Conservation (phyloP, 345 rosid genomes). For the Rhodamnia argentea region DNA sequence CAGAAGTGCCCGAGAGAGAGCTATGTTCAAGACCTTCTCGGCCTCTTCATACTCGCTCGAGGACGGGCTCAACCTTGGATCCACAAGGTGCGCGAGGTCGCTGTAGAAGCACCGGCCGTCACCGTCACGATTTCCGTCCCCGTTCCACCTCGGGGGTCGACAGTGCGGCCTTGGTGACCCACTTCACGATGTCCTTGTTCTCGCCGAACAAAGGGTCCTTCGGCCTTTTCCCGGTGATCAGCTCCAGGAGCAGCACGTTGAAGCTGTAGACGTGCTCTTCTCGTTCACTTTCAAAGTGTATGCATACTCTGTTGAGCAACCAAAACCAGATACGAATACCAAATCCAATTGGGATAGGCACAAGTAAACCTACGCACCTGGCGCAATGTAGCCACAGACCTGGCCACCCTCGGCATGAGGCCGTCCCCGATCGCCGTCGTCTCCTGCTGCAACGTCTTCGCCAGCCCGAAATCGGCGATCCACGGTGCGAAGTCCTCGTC, state of each 20-base stretch:
- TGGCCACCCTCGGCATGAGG: constrained; percentile 44
- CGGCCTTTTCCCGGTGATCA: constrained; percentile 59
- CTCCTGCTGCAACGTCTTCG: constrained; percentile 36
- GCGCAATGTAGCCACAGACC: constrained; percentile 76
- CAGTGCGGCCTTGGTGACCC: constrained; percentile 27
- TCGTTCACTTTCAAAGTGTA: constrained; percentile 46
- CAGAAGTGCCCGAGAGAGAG: constrained; percentile 45
- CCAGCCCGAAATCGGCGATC: constrained; percentile 75
- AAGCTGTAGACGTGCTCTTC: constrained; percentile 68
- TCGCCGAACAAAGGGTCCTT: constrained; percentile 48
- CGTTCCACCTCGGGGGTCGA: neutral
- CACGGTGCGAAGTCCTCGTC: constrained; percentile 51
- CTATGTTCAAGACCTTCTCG: constrained; percentile 44
- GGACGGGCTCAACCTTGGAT: constrained; percentile 33
- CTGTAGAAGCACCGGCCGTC: neutral
- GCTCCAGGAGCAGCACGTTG: constrained; percentile 48
- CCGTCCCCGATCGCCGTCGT: neutral
- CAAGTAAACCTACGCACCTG: constrained; percentile 27
- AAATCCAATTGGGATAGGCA: neutral
- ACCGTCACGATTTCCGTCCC: neutral
- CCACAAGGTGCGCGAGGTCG: constrained; percentile 23
- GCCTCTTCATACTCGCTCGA: constrained; percentile 28
- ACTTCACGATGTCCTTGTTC: constrained; percentile 41
- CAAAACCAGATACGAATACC: neutral
- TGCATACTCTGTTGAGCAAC: constrained; percentile 39